Base-by-base conservation (phyloP, 257 asterid species). In the Primulina huaijiensis region DNA sequence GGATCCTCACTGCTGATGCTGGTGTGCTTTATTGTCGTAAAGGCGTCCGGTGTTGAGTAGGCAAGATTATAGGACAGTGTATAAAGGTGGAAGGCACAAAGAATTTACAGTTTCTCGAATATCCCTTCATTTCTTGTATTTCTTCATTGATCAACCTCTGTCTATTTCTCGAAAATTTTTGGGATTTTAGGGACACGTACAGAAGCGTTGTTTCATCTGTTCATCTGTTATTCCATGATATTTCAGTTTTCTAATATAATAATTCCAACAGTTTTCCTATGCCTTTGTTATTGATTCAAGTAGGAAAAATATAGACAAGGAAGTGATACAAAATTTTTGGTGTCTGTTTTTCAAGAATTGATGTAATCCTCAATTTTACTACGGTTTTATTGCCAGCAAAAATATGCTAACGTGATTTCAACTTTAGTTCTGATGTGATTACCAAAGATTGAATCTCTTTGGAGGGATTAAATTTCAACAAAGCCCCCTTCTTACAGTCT, bases 1-100 rank as follows among this genome's bases (percentile, higher is more conserved):
- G 82, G 34, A 59, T 82, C n/a, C 84, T 92, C 58, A 92, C 98
- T 76, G 78, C 92, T 5, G 60, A 62, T 7, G 89, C 96, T 0
- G 98, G 98, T 60, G 97, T 75, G 30, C 92, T 92, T 50, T 20
- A 64, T 38, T 92, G 97, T 60, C 84, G 84, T 69, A 77, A 73
- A 63, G 88, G 96, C 65, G 14, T 8, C 58, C 90, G 59, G 1
- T 92, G 98, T 76, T 89, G 74, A 83, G 52, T 52, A 69, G 29
- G 1, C 33, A 35, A 19, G 67, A 1, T 62, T 33, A 57, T 30
- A 70, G 21, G 57, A 33, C 46, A 5, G 31, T 23, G 8, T 57
- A 46, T 23, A n/a, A 19, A 56, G 70, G 65, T n/a, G 21, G 53
- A 64, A 43, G 53, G 35, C 67, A 20, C 64, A 38, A 9, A 70